phyloP scores from a whole-genome alignment of 768 basidiomycete genomes.

The Podaxis pistillaris region DNA sequence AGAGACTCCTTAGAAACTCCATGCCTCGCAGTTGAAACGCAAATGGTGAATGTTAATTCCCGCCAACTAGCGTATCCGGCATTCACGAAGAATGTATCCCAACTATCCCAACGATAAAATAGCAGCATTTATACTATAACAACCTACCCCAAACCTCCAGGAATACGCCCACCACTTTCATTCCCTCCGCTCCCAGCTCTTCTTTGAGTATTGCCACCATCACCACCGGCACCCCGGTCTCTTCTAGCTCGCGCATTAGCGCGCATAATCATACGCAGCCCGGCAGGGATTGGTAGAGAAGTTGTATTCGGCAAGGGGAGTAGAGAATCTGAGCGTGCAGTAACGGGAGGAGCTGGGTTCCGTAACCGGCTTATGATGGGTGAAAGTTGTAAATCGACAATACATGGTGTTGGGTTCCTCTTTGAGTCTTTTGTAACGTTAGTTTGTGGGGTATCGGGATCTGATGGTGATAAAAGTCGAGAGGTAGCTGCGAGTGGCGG shows the following conservation, averaged over 20 bases:
- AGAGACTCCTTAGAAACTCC: not conserved
- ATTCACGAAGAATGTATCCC: no score
- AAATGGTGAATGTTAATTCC: constrained; percentile 26
- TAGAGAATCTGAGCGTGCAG: constrained; percentile 29
- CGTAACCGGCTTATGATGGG: constrained; percentile 57
- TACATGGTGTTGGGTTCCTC: constrained; percentile 20
- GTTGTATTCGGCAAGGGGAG: constrained; percentile 65
- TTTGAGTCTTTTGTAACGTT: constrained; percentile 23
- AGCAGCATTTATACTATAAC: constrained; percentile 11
- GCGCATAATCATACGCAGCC: constrained; percentile 52
- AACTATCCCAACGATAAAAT: not conserved
- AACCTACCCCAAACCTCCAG: constrained; percentile 28
- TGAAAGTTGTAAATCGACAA: constrained; percentile 62
- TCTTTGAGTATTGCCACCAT: constrained; percentile 13
- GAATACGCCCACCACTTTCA: constrained; percentile 24
- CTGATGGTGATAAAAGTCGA: constrained; percentile 21
- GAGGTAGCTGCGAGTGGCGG: constrained; percentile 4
- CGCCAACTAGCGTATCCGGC: not conserved
- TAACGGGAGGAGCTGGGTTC: constrained; percentile 41
- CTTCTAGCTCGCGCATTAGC: constrained; percentile 27
- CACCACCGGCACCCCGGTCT: constrained; percentile 6
- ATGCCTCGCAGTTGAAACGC: constrained; percentile 27
- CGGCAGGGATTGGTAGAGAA: constrained; percentile 46
- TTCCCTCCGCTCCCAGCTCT: constrained; percentile 5
- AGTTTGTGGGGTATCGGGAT: constrained; percentile 13